A percentile compares a stretch with the other conserved stretches of the same genome.
Conservation (phyloP, 768 basidiomycete species). For the Termitomyces sp. region DNA sequence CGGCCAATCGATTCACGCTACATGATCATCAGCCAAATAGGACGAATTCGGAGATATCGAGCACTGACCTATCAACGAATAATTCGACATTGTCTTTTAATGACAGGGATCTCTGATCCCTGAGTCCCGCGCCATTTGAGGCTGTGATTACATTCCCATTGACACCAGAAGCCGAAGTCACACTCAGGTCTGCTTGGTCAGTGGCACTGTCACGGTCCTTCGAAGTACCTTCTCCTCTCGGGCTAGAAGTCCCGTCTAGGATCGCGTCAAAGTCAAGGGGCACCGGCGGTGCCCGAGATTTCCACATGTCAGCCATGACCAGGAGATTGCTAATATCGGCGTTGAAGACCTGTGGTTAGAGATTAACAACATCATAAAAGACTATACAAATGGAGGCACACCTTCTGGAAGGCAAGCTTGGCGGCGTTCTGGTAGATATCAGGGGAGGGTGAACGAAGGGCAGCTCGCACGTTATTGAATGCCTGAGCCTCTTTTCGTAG, state of each 20-base stretch:
- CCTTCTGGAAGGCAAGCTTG: conserved; percentile 80
- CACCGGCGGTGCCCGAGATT: conserved; percentile 76
- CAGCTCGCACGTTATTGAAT: conserved; percentile 73
- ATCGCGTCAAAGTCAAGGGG: conserved; percentile 83
- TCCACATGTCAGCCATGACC: conserved; percentile 98
- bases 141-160: conserved; percentile 17
- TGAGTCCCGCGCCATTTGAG: conserved; percentile 41
- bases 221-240: conserved; percentile 21
- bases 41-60: neutral
- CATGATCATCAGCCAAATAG: neutral
- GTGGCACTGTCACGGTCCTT: conserved; percentile 11
- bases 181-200: conserved; percentile 1
- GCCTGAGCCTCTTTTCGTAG: conserved; percentile 86
- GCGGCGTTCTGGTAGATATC: conserved; percentile 43
- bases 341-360: conserved; percentile 66
- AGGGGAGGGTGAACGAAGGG: conserved; percentile 43
- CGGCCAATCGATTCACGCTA: conserved; percentile 78
- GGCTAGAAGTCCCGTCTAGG: conserved; percentile 52
- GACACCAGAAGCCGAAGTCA: neutral
- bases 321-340: conserved; percentile 84
- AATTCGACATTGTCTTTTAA: conserved; percentile 78
- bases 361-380: neutral
- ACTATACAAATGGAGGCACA: conserved; percentile 18
- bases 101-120: conserved; percentile 76
- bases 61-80: conserved; percentile 73